A percentile compares a stretch with the other conserved stretches of the same genome.
Evolutionary conservation across 371 early-diverging fungal species (phyloP).

Genomic region (Dipsacomyces acuminosporus): DNA sequence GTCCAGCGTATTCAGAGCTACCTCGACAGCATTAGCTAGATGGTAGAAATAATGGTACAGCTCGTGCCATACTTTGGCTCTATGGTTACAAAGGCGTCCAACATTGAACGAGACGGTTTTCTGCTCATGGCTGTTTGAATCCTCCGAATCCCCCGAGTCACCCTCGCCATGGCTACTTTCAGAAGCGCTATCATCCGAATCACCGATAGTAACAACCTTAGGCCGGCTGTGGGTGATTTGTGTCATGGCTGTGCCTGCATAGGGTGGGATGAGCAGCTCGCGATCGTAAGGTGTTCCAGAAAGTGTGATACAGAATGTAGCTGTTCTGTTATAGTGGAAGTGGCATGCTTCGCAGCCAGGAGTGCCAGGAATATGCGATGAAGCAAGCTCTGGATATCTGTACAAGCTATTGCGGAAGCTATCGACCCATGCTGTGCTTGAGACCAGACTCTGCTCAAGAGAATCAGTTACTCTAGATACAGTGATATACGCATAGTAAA

Average conservation of each 20-base stretch:
- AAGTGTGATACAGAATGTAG: constrained; percentile 18
- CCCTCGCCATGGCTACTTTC: no score
- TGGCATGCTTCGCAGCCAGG: constrained; percentile 41
- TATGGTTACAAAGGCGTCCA: constrained; percentile 20
- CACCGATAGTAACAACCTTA: not conserved
- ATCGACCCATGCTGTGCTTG: constrained; percentile 40
- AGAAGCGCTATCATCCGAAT: no score
- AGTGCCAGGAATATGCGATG: constrained; percentile 1
- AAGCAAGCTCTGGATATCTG: constrained; percentile 17
- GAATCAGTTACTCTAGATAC: constrained; percentile 29
- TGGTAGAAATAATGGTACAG: constrained; percentile 38
- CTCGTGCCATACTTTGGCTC: constrained; percentile 30
- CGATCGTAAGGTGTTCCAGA: constrained; percentile 27
- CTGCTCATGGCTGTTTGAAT: not conserved
- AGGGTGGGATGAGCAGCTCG: constrained; percentile 20
- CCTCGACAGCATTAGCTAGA: constrained; percentile 15
- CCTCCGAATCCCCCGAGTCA: no score
- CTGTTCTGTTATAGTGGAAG: constrained; percentile 30
- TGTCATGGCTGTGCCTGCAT: no score
- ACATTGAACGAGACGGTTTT: constrained; percentile 14
- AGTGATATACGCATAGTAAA: constrained; percentile 32
- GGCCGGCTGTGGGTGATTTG: not conserved
- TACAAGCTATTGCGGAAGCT: constrained; percentile 19
- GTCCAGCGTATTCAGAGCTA: constrained; percentile 5
- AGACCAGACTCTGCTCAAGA: constrained; percentile 37